These are phyloP conservation scores for Psilocybe mexicana DNA, from an alignment of 1,284 basidiomycete genomes.

Conservation along the genomic window DNA sequence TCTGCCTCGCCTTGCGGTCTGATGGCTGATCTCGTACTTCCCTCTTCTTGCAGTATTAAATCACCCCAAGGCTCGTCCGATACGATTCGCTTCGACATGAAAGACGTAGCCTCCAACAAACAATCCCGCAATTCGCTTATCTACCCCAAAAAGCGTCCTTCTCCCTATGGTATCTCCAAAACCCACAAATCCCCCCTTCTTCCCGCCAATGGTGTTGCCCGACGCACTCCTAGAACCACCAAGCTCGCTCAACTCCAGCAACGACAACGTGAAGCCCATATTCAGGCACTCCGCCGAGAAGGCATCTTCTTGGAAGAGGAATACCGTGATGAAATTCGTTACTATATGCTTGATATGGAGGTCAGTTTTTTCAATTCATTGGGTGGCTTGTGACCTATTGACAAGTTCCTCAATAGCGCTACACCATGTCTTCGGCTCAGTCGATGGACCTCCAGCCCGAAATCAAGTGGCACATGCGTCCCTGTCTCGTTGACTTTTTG, in stretches of 20 bases:
- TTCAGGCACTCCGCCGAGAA: conserved; percentile 65
- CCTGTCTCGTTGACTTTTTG: conserved; percentile 97
- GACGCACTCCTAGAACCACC: conserved; percentile 64
- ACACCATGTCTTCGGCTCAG: conserved; percentile 85
- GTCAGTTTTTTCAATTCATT: conserved; percentile 48
- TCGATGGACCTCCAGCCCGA: conserved; percentile 99
- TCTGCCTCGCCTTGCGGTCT: conserved; percentile 17
- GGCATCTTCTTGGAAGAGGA: conserved; percentile 86
- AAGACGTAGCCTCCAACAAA: conserved; percentile 65
- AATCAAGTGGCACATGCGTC: conserved; percentile 98
- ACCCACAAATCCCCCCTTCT: conserved; percentile 56
- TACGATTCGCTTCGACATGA: conserved; percentile 58
- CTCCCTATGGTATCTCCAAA: conserved; percentile 74
- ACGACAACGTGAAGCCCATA: conserved; percentile 67
- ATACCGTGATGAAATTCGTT: conserved; percentile 90
- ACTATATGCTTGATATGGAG: conserved; percentile 98
- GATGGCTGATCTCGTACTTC: conserved; percentile 25
- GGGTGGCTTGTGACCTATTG: conserved; percentile 18
- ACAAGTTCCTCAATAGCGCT: conserved; percentile 49
- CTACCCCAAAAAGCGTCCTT: conserved; percentile 82
- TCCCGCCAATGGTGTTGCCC: conserved; percentile 45
- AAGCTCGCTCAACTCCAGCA: conserved; percentile 61
- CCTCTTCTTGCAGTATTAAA: conserved; percentile 39
- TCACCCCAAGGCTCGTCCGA: conserved; percentile 43
- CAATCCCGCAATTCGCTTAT: conserved; percentile 59